Evolutionary conservation across 1,284 basidiomycete species (phyloP), one percentile per base, ranked within the genome.

Genomic region (Apiotrichum gracile): DNA sequence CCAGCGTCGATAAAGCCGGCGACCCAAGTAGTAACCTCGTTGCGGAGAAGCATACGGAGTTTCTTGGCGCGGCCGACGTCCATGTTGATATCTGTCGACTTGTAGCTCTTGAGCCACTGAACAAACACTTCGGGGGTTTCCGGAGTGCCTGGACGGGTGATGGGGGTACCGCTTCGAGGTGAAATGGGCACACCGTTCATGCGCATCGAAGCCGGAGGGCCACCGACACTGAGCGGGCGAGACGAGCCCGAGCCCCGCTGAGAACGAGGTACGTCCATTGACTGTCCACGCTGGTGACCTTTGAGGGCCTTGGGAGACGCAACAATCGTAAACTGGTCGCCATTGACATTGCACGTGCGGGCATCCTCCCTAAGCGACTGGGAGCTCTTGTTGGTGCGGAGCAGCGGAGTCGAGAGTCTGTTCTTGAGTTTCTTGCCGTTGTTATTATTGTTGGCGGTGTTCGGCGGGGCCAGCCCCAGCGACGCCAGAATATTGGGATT

Each of bases 11-110:
- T 69, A 69, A 97, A 98, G n/a, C 86, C 83, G 58, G 86, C 81
- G n/a, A 96, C 85, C 94, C 96, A 98, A 13, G 27, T 70, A 73
- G 91, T 89, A 9, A 84, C 80, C 72, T 96, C 92, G 64, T 93
- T 92, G 54, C 92, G 78, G 25, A 96, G 77, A 60, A 93, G 70
- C 56, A 94, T 73, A 42, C 73, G 59, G 42, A 77, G 52, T 55
- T 72, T 74, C 63, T 76, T 77, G 8, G 67, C 67, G 44, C 66
- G 64, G 14, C 39, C 65, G 17, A 75, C 65, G 38, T 76, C 72
- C 73, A 75, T 74, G 19, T 54, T 51, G 10, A 71, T 51, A 53
- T 70, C 69, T 7, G 71, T 73, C 7, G 56, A 69, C 49, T 66
- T 69, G 57, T 66, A 55, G 13, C 40, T 41, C 13, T 47, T 27